These are phyloP conservation scores for Gossypium turneri DNA, from an alignment of 345 rosid genomes.

Conservation along the genomic window DNA sequence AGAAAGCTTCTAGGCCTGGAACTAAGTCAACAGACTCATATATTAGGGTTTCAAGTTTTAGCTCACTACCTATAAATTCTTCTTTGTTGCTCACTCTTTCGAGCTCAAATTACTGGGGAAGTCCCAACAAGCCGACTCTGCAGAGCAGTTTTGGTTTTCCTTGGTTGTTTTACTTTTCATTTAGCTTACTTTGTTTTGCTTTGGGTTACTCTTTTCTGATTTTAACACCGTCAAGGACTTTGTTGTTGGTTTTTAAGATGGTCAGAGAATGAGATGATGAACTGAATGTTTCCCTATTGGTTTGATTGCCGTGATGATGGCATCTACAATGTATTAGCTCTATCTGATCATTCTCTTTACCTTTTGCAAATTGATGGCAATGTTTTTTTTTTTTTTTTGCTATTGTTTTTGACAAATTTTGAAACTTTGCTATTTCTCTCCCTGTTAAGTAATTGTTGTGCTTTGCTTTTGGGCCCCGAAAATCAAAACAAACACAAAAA, in stretches of 20 bases:
- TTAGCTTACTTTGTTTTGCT: too few relatives aligned
- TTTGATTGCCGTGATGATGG: conserved; percentile 50
- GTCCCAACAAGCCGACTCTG: too few relatives aligned
- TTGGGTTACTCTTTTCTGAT: too few relatives aligned
- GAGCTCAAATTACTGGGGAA: background rate
- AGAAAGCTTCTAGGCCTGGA: background rate
- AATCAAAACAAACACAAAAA: too few relatives aligned
- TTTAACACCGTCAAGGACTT: too few relatives aligned
- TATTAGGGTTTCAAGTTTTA: background rate
- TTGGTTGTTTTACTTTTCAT: background rate
- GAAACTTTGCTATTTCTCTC: too few relatives aligned
- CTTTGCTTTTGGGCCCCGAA: too few relatives aligned
- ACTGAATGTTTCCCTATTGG: conserved; percentile 41
- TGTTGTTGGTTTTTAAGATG: too few relatives aligned
- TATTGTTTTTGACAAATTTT: too few relatives aligned
- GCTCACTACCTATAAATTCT: background rate
- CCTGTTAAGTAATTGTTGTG: too few relatives aligned
- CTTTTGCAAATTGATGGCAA: too few relatives aligned
- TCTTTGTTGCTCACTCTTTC: background rate
- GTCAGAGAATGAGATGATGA: conserved; percentile 26
- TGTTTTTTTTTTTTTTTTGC: too few relatives aligned
- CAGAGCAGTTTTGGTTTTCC: background rate
- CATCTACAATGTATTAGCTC: conserved; percentile 18
- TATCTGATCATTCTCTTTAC: background rate
- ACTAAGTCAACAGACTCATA: background rate